phyloP scores from a whole-genome alignment of 2,329 filamentous ascomycete species.

The Fusarium verrucosum region DNA sequence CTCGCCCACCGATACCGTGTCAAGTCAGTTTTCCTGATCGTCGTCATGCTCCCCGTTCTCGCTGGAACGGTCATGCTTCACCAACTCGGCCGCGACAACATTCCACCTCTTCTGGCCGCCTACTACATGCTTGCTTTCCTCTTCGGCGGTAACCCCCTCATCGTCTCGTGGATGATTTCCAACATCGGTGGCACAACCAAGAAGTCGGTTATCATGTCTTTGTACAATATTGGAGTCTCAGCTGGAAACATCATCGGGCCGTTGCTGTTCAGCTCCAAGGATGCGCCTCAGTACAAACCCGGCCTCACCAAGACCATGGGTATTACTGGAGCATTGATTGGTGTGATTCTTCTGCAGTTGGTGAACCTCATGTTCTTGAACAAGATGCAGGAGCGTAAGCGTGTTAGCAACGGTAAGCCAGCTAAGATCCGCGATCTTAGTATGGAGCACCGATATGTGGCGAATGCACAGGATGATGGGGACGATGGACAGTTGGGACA shows the following conservation, averaged over 20 bases:
- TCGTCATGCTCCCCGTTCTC: conserved; percentile 67
- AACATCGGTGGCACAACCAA: conserved; percentile 76
- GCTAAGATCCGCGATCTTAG: conserved; percentile 67
- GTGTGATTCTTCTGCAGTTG: conserved; percentile 62
- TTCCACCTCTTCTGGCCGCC: conserved; percentile 61
- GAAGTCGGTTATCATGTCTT: conserved; percentile 69
- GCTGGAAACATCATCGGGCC: conserved; percentile 75
- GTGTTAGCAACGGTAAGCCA: conserved; percentile 68
- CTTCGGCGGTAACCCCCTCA: conserved; percentile 71
- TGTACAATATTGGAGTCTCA: conserved; percentile 70
- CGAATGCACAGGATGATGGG: not conserved
- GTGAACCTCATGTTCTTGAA: conserved; percentile 66
- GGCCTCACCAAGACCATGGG: conserved; percentile 65
- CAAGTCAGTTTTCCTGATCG: conserved; percentile 65
- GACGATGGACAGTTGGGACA: conserved; percentile 52
- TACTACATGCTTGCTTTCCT: conserved; percentile 75
- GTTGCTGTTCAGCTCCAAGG: conserved; percentile 65
- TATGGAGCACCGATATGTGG: conserved; percentile 62
- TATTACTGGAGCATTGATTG: conserved; percentile 64
- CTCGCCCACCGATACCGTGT: conserved; percentile 64
- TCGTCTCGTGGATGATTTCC: conserved; percentile 74
- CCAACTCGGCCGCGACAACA: conserved; percentile 54
- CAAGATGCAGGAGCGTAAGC: conserved; percentile 61
- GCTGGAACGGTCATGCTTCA: conserved; percentile 68
- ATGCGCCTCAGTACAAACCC: conserved; percentile 67